phyloP scores from a whole-genome alignment of 345 rosid genomes.

The Salix udensis region DNA sequence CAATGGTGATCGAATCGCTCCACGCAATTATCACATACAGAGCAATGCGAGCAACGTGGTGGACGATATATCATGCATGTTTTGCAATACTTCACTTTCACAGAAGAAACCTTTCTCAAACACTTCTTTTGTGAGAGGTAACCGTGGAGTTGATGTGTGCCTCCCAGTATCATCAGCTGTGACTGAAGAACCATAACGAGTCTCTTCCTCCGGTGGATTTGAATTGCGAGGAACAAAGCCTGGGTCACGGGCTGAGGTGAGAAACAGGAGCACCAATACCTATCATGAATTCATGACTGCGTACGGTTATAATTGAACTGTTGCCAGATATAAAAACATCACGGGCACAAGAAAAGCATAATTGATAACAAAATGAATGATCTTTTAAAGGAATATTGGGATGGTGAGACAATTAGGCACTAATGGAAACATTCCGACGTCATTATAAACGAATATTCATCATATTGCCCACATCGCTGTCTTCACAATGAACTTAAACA shows the following conservation, averaged over 20 bases:
- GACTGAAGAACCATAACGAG: slow-evolving; percentile 26
- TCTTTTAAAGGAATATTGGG: neutral
- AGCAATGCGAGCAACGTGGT: slow-evolving; percentile 59
- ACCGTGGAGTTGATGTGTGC: slow-evolving; percentile 38
- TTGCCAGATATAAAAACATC: neutral
- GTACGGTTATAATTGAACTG: slow-evolving; percentile 1
- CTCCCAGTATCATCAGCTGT: slow-evolving; percentile 27
- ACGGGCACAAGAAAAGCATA: neutral
- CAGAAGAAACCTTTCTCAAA: slow-evolving; percentile 27
- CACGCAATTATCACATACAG: slow-evolving; percentile 54
- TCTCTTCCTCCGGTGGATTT: slow-evolving; percentile 48
- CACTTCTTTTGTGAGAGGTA: slow-evolving; percentile 40
- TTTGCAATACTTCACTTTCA: slow-evolving; percentile 47
- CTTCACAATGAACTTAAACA: neutral
- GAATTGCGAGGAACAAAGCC: slow-evolving; percentile 50
- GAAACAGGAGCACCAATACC: slow-evolving; percentile 46
- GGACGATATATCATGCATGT: slow-evolving; percentile 57
- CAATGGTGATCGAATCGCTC: slow-evolving; percentile 61
- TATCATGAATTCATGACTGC: slow-evolving; percentile 16
- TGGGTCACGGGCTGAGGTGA: slow-evolving; percentile 49
- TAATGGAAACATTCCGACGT: neutral
- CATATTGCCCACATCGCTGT: neutral
- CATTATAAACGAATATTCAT: neutral
- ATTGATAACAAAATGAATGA: neutral
- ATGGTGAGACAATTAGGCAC: neutral